phyloP scores from a whole-genome alignment of 345 rosid species.

The Acer saccharum region DNA sequence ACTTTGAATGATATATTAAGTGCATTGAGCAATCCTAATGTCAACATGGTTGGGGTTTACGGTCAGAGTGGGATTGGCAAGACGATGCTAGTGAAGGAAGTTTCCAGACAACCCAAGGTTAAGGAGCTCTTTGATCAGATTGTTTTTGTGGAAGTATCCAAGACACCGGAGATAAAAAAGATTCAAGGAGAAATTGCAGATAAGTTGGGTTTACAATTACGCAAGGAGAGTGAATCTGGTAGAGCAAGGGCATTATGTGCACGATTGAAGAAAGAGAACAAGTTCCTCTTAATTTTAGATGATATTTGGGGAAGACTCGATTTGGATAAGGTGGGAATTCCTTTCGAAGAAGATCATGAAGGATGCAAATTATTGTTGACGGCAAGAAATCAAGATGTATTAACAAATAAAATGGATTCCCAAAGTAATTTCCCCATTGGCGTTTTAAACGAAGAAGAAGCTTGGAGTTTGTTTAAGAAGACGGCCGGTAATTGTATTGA shows the following conservation, averaged over 20 bases:
- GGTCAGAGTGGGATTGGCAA: constrained; percentile 22
- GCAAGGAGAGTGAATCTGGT: neutral
- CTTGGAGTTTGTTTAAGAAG: neutral
- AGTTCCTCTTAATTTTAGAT: no score
- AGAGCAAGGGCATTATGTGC: neutral
- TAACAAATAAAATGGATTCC: neutral
- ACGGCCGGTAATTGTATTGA: neutral
- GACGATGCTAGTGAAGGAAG: constrained; percentile 8
- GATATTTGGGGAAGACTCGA: neutral
- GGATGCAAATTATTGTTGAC: neutral
- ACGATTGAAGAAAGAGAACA: no score
- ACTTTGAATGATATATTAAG: neutral
- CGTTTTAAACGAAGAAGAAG: neutral
- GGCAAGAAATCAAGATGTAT: neutral
- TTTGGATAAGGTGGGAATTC: neutral
- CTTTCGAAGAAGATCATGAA: neutral
- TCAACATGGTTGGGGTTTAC: neutral
- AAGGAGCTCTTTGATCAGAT: no score
- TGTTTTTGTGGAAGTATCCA: neutral
- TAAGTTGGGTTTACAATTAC: neutral
- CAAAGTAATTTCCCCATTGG: no score
- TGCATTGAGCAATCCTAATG: neutral
- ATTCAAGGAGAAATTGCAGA: neutral
- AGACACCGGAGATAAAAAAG: neutral
- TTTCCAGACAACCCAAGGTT: no score